These are phyloP conservation scores for Botrytis aclada DNA, from an alignment of 2,329 filamentous ascomycete genomes.

Conservation along the genomic window DNA sequence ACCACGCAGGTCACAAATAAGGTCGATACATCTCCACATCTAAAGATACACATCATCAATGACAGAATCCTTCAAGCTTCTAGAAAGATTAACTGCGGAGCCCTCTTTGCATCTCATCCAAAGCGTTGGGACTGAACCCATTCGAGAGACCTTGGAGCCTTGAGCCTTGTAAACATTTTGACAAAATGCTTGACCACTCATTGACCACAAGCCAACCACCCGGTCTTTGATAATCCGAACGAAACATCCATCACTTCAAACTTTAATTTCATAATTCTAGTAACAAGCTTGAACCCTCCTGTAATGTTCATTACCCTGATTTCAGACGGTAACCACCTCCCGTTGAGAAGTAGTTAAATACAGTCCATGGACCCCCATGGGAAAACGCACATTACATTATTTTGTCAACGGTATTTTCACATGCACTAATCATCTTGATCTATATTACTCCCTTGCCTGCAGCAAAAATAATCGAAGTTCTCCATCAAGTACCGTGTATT, in stretches of 20 bases:
- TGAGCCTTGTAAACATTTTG: slow-evolving; percentile 10
- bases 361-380: background rate
- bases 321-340: background rate
- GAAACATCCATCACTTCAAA: slow-evolving; percentile 16
- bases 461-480: background rate
- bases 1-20: slow-evolving; percentile 1
- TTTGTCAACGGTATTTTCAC: background rate
- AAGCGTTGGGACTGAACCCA: slow-evolving; percentile 18
- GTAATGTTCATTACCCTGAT: background rate
- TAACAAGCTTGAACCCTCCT: slow-evolving; percentile 13
- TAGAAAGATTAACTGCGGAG: slow-evolving; percentile 20
- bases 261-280: slow-evolving; percentile 4
- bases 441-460: background rate
- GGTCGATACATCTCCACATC: slow-evolving; percentile 3
- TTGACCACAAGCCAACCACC: background rate
- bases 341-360: slow-evolving; percentile 1
- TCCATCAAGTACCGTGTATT: background rate
- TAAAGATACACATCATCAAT: slow-evolving; percentile 14
- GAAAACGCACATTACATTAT: background rate
- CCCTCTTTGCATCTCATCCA: slow-evolving; percentile 7
- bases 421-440: background rate
- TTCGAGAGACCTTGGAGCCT: background rate
- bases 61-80: slow-evolving; percentile 7
- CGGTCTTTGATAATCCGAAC: slow-evolving; percentile 14
- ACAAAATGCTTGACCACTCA: background rate